A percentile compares a stretch with the other conserved stretches of the same genome.
phyloP scores from a whole-genome alignment of 768 basidiomycete genomes.

The Tremella fuciformis region DNA sequence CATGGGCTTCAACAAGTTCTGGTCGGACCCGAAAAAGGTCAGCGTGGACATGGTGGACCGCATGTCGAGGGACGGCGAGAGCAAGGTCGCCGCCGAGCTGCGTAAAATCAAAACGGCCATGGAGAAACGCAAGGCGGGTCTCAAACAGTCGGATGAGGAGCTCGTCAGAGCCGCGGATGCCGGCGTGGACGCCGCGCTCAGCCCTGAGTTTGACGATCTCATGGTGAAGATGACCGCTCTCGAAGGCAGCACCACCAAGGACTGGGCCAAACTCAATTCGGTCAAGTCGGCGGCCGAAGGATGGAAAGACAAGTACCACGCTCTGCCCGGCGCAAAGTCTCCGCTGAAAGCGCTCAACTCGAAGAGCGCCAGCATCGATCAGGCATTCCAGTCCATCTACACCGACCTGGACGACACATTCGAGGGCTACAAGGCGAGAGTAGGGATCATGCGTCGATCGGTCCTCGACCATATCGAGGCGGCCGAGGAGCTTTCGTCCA shows the following conservation, averaged over 20 bases:
- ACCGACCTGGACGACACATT: slow-evolving; percentile 40
- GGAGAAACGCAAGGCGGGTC: slow-evolving; percentile 22
- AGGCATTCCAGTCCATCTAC: slow-evolving; percentile 26
- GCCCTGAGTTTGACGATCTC: slow-evolving; percentile 24
- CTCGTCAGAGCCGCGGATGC: slow-evolving; percentile 16
- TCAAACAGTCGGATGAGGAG: slow-evolving; percentile 13
- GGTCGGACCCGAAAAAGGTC: slow-evolving; percentile 25
- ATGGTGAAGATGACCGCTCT: slow-evolving; percentile 31
- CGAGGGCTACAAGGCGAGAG: slow-evolving; percentile 36
- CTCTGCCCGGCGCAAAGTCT: slow-evolving; percentile 17
- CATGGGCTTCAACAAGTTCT: slow-evolving; percentile 43
- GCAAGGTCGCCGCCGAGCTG: slow-evolving; percentile 20
- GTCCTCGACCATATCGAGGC: slow-evolving; percentile 41
- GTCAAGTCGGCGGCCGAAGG: slow-evolving; percentile 14
- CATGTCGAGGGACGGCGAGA: slow-evolving; percentile 33
- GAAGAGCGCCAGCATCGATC: slow-evolving; percentile 13
- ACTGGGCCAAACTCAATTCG: slow-evolving; percentile 20
- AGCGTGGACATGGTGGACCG: slow-evolving; percentile 26
- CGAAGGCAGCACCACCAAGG: slow-evolving; percentile 36
- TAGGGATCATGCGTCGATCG: slow-evolving; percentile 31
- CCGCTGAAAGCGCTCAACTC: slow-evolving; percentile 15
- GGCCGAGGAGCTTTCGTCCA: slow-evolving; percentile 23
- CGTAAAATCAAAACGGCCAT: slow-evolving; percentile 20
- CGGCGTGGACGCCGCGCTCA: slow-evolving; percentile 16
- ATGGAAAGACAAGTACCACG: slow-evolving; percentile 17